These are phyloP conservation scores for Aspergillus quadricinctus DNA, from an alignment of 2,329 filamentous ascomycete species.

Conservation along the genomic window DNA sequence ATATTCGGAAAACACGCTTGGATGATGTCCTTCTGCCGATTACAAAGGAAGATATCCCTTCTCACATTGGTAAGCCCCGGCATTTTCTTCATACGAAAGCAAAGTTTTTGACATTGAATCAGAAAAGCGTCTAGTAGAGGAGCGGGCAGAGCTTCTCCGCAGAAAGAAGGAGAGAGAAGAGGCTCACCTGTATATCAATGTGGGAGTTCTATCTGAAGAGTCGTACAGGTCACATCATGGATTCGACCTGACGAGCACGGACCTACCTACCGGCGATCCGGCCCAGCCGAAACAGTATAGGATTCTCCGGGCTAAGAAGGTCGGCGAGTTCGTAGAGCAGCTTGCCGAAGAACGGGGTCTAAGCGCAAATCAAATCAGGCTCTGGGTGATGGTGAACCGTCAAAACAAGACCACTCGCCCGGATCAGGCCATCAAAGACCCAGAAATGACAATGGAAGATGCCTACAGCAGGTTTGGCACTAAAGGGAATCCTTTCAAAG, in stretches of 20 bases:
- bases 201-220: slow-evolving; percentile 74
- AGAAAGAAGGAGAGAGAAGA: slow-evolving; percentile 86
- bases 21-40: slow-evolving; percentile 77
- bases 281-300: slow-evolving; percentile 70
- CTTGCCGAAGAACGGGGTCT: slow-evolving; percentile 67
- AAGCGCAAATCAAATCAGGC: slow-evolving; percentile 66
- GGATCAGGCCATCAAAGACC: slow-evolving; percentile 77
- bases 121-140: slow-evolving; percentile 75
- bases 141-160: slow-evolving; percentile 70
- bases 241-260: slow-evolving; percentile 74
- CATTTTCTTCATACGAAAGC: not conserved
- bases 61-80: slow-evolving; percentile 64
- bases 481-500: slow-evolving; percentile 62
- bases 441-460: slow-evolving; percentile 73
- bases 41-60: slow-evolving; percentile 71
- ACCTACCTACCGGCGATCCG: slow-evolving; percentile 58
- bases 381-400: slow-evolving; percentile 98
- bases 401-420: slow-evolving; percentile 96
- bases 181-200: slow-evolving; percentile 84
- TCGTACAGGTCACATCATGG: slow-evolving; percentile 78
- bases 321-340: slow-evolving; percentile 67
- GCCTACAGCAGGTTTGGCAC: slow-evolving; percentile 65
- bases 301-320: slow-evolving; percentile 67
- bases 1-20: slow-evolving; percentile 82
- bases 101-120: slow-evolving; percentile 1